Evolutionary conservation across 768 basidiomycete genomes (phyloP), one percentile per base, ranked within the genome.

Genomic region (Tylopilus balloui): DNA sequence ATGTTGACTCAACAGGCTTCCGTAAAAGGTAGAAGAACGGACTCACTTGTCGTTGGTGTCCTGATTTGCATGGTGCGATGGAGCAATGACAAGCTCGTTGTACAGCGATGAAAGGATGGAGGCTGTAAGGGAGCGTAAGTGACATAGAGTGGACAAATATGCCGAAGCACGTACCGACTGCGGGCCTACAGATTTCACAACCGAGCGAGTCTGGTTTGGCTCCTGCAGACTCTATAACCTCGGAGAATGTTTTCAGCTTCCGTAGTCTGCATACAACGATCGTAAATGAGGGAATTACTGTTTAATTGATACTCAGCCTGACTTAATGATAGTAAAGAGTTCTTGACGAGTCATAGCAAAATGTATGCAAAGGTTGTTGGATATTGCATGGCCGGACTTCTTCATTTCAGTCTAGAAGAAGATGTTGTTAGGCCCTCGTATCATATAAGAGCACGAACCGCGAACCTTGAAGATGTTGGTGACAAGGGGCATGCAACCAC

Each of bases 151-250:
- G 44, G 23, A n/a, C 20, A 15, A 40, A 27, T 31, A 13, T 31
- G 3, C 24, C 10, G 28, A 37, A 27, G 48, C 3, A 21, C 47
- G 21, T 76, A 23, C 76, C 86, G 27, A 87, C 71, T 6, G 76
- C 78, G 4, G 86, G 87, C 56, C 83, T 86, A 69, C 87, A 89
- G 20, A 82, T 64, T 65, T 88, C 87, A 55, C 87, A 89, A 2
- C 87, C 87, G 6, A 82, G 55, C 0, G 79, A 70, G 36, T 74
- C 67, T 28, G 71, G 66, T 32, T 72, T 71, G 19, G 71, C 67
- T 17, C 83, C 84, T 3, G 66, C 70, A 7, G 68, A 67, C 8
- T 59, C 56, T 75, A 86, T 79, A 34, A 87, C 71, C 24, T 77
- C 75, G 1, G 63, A 50, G 50, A 83, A 81, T n/a, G 75, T 78